Conservation (phyloP, 2,329 filamentous ascomycete genomes). For the Fusarium redolens region DNA sequence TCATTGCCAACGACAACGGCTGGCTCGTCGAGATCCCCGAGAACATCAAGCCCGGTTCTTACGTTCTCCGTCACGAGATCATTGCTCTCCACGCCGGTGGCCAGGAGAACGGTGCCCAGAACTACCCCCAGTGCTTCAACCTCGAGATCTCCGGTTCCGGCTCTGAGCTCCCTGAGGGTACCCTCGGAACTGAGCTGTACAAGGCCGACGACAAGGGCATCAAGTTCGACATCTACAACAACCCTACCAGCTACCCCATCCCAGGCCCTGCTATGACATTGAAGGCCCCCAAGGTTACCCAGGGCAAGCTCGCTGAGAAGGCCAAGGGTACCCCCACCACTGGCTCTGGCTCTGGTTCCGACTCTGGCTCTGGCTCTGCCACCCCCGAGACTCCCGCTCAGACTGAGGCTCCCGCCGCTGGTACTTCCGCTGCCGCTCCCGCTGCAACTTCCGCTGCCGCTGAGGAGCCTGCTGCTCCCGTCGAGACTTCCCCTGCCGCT, state of each 20-base stretch:
- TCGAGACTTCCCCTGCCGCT: conserved; percentile 3
- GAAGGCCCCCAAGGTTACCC: conserved; percentile 30
- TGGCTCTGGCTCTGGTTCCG: conserved; percentile 6
- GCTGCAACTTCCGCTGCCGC: conserved; percentile 16
- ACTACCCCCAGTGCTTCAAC: conserved; percentile 65
- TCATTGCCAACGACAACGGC: conserved; percentile 56
- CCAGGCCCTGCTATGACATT: conserved; percentile 45
- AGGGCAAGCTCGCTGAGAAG: conserved; percentile 31
- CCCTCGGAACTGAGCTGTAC: conserved; percentile 49
- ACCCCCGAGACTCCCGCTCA: neutral
- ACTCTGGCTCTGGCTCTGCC: neutral
- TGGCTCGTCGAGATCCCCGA: conserved; percentile 51
- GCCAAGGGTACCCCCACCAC: conserved; percentile 24
- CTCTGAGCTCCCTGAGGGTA: conserved; percentile 49
- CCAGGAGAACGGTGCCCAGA: conserved; percentile 60
- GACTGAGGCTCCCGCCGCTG: conserved; percentile 4
- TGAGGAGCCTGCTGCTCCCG: conserved; percentile 4
- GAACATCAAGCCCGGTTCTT: conserved; percentile 53
- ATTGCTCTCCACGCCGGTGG: conserved; percentile 60
- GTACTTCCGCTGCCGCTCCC: conserved; percentile 16
- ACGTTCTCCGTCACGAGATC: conserved; percentile 65
- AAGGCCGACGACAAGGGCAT: conserved; percentile 48
- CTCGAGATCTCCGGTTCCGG: conserved; percentile 58
- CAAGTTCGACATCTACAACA: conserved; percentile 49
- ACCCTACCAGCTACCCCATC: conserved; percentile 44